Evolutionary conservation across 148 eudicot species (phyloP).

Genomic region (Rhododendron ovatum): DNA sequence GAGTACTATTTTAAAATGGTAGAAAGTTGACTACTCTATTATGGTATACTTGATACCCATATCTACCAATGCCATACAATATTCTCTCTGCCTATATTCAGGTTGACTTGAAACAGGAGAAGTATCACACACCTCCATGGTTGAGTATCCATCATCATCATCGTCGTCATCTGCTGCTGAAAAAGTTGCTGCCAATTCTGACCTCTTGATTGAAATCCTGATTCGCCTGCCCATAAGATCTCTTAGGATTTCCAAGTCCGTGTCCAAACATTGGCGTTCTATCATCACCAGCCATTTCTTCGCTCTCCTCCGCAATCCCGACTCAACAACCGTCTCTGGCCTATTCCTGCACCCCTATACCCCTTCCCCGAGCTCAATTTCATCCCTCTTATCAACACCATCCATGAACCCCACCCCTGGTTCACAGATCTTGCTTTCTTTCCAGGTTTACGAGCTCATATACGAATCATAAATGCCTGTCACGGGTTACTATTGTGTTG

Average conservation of each 20-base stretch:
- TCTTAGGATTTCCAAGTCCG: constrained; percentile 8
- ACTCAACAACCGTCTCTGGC: not conserved
- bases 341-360: not conserved
- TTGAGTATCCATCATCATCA: not conserved
- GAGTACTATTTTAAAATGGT: too few species aligned
- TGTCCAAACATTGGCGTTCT: not conserved
- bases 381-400: not conserved
- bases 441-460: too few species aligned
- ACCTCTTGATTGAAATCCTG: constrained; percentile 13
- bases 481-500: not conserved
- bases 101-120: not conserved
- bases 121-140: not conserved
- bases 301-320: not conserved
- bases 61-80: not conserved
- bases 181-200: not conserved
- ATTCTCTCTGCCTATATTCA: not conserved
- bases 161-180: not conserved
- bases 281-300: not conserved
- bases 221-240: constrained; percentile 7
- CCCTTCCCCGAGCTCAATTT: not conserved
- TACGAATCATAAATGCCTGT: not conserved
- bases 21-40: not conserved
- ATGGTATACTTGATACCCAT: too few species aligned
- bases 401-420: not conserved
- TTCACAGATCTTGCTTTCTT: not conserved